Percentiles rank a stretch among this genome's conserved stretches.
These are phyloP conservation scores for Aureoboletus auriporus DNA, from an alignment of 768 basidiomycete genomes.

Conservation along the genomic window DNA sequence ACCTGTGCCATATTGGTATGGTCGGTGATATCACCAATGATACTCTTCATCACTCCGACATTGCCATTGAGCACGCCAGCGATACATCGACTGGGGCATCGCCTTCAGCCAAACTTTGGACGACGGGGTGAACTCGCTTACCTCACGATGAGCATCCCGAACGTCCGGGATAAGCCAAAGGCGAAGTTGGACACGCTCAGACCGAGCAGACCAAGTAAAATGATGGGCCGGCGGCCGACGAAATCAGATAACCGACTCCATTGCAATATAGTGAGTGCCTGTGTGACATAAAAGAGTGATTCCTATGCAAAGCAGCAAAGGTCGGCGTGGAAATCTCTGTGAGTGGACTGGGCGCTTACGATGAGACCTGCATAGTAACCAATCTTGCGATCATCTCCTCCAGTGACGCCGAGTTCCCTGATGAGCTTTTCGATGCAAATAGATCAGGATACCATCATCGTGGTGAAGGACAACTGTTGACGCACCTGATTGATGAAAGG, in stretches of 20 bases:
- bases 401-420: slow-evolving; percentile 56
- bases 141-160: slow-evolving; percentile 54
- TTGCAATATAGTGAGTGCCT: slow-evolving; percentile 54
- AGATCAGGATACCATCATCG: background rate
- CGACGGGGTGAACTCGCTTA: slow-evolving; percentile 5
- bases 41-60: slow-evolving; percentile 61
- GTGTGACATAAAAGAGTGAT: slow-evolving; percentile 57
- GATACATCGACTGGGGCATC: slow-evolving; percentile 28
- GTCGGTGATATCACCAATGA: slow-evolving; percentile 59
- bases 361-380: slow-evolving; percentile 65
- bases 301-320: slow-evolving; percentile 34
- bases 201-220: slow-evolving; percentile 54
- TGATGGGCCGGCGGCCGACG: slow-evolving; percentile 58
- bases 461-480: background rate
- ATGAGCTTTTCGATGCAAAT: slow-evolving; percentile 41
- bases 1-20: slow-evolving; percentile 33
- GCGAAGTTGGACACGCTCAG: slow-evolving; percentile 48
- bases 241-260: slow-evolving; percentile 63
- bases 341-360: slow-evolving; percentile 34
- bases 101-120: background rate
- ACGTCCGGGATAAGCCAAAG: slow-evolving; percentile 60
- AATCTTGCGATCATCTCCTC: slow-evolving; percentile 60
- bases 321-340: background rate
- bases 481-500: slow-evolving; percentile 60
- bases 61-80: slow-evolving; percentile 38